Evolutionary conservation across 2,329 filamentous ascomycete species (phyloP).

Genomic region (Harringtonia lauricola): DNA sequence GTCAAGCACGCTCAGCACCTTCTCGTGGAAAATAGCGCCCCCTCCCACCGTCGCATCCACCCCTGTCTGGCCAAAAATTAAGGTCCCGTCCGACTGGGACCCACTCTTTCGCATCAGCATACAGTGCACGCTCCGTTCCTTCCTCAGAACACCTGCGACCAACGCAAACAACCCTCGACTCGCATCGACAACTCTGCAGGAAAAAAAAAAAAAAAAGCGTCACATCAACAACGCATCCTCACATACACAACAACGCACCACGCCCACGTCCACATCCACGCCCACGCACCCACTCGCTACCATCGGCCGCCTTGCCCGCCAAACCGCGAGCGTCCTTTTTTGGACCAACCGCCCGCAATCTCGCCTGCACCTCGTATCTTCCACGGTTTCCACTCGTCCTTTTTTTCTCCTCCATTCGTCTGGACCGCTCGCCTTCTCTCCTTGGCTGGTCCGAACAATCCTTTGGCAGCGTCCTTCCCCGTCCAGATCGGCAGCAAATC

Average conservation of each 20-base stretch:
- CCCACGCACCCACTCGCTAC: background rate
- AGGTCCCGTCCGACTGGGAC: conserved; percentile 6
- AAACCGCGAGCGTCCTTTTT: background rate
- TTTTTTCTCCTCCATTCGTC: too few relatives aligned
- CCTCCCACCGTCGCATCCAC: conserved; percentile 1
- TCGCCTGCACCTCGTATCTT: too few relatives aligned
- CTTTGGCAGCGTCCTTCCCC: too few relatives aligned
- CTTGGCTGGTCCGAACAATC: too few relatives aligned
- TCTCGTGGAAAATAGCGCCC: conserved; percentile 6
- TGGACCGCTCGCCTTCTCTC: too few relatives aligned
- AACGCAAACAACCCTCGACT: background rate
- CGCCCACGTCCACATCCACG: too few relatives aligned
- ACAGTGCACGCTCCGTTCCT: conserved; percentile 4
- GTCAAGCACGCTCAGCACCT: background rate
- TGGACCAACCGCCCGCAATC: too few relatives aligned
- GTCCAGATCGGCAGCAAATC: too few relatives aligned
- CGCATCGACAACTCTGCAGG: background rate
- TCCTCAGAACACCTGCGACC: background rate
- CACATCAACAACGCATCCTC: conserved; percentile 7
- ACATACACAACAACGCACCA: conserved; percentile 6
- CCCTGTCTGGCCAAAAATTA: conserved; percentile 4
- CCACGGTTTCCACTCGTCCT: too few relatives aligned
- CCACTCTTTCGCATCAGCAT: background rate
- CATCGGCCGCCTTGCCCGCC: background rate
- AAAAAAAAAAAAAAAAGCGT: background rate